These are phyloP conservation scores for Myotisia sp. DNA, from an alignment of 2,329 filamentous ascomycete genomes.

Conservation along the genomic window DNA sequence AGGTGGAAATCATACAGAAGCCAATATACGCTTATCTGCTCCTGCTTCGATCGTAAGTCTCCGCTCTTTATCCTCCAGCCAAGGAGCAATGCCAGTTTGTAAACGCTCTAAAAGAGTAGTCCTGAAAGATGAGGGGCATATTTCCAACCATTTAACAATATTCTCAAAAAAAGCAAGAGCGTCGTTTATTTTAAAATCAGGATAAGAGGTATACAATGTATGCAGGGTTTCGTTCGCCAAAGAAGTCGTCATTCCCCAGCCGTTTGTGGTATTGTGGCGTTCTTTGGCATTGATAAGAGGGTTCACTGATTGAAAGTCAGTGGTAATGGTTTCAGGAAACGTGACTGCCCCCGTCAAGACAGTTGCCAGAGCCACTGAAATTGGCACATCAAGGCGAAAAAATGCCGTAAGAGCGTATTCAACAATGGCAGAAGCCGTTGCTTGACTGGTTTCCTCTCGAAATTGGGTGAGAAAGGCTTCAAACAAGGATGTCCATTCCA, in stretches of 20 bases:
- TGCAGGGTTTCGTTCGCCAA: conserved; percentile 38
- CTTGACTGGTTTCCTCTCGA: conserved; percentile 51
- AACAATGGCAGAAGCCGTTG: conserved; percentile 50
- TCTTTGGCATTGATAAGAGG: neutral
- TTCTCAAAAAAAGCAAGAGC: conserved; percentile 40
- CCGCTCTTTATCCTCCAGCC: conserved; percentile 22
- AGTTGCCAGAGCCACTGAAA: neutral
- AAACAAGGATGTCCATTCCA: conserved; percentile 41
- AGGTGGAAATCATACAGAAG: conserved; percentile 21
- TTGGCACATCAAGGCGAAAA: conserved; percentile 15
- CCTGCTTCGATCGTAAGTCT: conserved; percentile 18
- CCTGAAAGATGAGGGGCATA: conserved; percentile 38
- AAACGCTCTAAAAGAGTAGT: conserved; percentile 44
- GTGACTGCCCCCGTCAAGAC: conserved; percentile 3
- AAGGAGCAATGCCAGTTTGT: conserved; percentile 33
- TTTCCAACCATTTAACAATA: conserved; percentile 39
- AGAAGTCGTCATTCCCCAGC: conserved; percentile 5
- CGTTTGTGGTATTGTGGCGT: neutral
- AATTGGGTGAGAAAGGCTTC: conserved; percentile 43
- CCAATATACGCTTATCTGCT: conserved; percentile 20
- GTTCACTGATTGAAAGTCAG: conserved; percentile 1
- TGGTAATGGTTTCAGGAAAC: conserved; percentile 4
- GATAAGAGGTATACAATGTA: conserved; percentile 39
- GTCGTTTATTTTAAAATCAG: conserved; percentile 26
- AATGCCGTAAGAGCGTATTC: conserved; percentile 54